Conservation (phyloP, 257 asterid species). For the Ilex asprella region DNA sequence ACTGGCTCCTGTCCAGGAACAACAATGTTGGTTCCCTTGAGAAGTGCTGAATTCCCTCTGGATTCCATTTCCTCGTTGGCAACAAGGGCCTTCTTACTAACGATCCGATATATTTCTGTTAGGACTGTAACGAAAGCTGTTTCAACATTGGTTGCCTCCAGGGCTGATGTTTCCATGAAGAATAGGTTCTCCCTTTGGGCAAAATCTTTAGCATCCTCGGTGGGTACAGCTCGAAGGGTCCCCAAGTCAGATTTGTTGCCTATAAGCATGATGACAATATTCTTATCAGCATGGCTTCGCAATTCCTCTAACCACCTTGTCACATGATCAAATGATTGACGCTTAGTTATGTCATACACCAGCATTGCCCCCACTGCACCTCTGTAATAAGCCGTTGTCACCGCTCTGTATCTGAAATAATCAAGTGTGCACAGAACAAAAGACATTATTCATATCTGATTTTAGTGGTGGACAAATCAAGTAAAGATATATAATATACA, state of each 20-base stretch:
- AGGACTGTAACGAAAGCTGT: slow-evolving; percentile 60
- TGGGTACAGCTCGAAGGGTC: slow-evolving; percentile 52
- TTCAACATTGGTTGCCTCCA: slow-evolving; percentile 77
- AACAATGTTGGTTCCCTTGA: slow-evolving; percentile 60
- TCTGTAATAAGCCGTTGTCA: no score
- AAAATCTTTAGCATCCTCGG: slow-evolving; percentile 80
- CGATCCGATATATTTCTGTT: slow-evolving; percentile 69
- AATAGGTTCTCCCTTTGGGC: slow-evolving; percentile 74
- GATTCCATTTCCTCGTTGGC: slow-evolving; percentile 70
- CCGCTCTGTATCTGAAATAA: slow-evolving; percentile 29
- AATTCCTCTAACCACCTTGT: no score
- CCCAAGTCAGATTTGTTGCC: slow-evolving; percentile 87
- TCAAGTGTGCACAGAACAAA: slow-evolving; percentile 2
- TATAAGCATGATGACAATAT: slow-evolving; percentile 47
- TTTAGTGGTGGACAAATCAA: no score
- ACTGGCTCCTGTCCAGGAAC: slow-evolving; percentile 64
- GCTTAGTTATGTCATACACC: no score
- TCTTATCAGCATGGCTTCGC: no score
- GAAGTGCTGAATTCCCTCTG: slow-evolving; percentile 63
- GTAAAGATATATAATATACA: no score
- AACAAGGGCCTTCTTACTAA: slow-evolving; percentile 68
- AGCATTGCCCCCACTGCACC: no score
- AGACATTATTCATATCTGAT: no score
- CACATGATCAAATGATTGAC: no score
- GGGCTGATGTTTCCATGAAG: slow-evolving; percentile 91